A percentile compares a stretch with the other conserved stretches of the same genome.
Conservation (phyloP, 257 asterid species). For the Solanum stenotomum region DNA sequence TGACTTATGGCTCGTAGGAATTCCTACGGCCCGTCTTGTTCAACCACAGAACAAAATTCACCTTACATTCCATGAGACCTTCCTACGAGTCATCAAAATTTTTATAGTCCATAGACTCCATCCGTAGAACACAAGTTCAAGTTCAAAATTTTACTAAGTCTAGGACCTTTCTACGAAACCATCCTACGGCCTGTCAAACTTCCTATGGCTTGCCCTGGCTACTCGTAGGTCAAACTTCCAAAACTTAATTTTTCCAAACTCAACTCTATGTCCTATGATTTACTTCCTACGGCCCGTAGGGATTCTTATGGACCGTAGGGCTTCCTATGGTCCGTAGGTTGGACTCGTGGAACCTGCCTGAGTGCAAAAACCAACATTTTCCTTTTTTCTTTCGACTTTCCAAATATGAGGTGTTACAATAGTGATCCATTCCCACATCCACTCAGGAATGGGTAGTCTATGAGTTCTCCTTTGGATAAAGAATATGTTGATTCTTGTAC, state of each 20-base stretch:
- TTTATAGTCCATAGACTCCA: too few species aligned
- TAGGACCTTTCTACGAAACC: neutral
- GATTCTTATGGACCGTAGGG: neutral
- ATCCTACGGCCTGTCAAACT: neutral
- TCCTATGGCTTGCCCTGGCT: neutral
- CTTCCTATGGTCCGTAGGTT: neutral
- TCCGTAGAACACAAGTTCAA: neutral
- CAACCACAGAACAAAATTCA: neutral
- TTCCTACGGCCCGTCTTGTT: neutral
- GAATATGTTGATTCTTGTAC: neutral
- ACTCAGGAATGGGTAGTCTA: neutral
- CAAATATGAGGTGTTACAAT: neutral
- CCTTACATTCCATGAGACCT: neutral
- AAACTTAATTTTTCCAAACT: neutral
- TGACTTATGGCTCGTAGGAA: neutral
- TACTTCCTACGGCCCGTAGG: neutral
- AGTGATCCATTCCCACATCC: neutral
- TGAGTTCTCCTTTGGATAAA: neutral
- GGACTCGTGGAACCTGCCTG: neutral
- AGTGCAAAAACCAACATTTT: neutral
- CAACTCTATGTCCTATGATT: neutral
- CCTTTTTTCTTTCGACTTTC: neutral
- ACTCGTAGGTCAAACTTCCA: neutral
- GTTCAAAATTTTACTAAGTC: neutral
- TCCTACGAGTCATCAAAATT: neutral